phyloP scores from a whole-genome alignment of 75 land plant species.

The Selaginella moellendorffii region DNA sequence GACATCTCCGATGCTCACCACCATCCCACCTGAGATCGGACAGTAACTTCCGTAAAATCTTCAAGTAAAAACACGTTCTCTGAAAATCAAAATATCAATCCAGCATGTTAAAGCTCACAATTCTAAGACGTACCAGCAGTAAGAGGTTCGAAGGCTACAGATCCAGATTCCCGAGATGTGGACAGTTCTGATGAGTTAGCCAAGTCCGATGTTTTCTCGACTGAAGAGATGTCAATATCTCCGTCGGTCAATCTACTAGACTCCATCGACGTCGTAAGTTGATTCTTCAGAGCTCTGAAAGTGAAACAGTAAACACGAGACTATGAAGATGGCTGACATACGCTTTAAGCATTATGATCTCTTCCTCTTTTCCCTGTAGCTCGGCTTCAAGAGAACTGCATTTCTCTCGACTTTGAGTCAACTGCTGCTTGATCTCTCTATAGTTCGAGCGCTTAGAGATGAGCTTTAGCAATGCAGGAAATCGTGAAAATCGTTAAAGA shows the following conservation, averaged over 20 bases:
- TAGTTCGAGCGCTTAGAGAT: conserved; percentile 38
- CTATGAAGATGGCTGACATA: conserved; percentile 12
- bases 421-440: conserved; percentile 48
- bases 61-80: conserved; percentile 1
- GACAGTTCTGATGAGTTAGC: neutral
- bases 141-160: conserved; percentile 20
- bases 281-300: no score
- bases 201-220: neutral
- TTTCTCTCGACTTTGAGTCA: conserved; percentile 44
- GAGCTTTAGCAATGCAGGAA: conserved; percentile 70
- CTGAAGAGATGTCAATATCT: no score
- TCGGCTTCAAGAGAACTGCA: conserved; percentile 44
- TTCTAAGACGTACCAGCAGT: neutral
- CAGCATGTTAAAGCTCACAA: neutral
- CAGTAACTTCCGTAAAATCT: conserved; percentile 53
- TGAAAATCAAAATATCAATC: neutral
- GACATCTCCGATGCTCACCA: neutral
- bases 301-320: no score
- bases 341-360: conserved; percentile 38
- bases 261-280: no score
- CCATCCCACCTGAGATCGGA: conserved; percentile 54
- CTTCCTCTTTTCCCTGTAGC: conserved; percentile 56
- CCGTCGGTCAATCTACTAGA: no score
- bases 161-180: neutral
- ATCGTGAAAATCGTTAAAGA: conserved; percentile 8